A percentile compares a stretch with the other conserved stretches of the same genome.
phyloP scores from a whole-genome alignment of 306 rosid species.

The Vigna mungo region DNA sequence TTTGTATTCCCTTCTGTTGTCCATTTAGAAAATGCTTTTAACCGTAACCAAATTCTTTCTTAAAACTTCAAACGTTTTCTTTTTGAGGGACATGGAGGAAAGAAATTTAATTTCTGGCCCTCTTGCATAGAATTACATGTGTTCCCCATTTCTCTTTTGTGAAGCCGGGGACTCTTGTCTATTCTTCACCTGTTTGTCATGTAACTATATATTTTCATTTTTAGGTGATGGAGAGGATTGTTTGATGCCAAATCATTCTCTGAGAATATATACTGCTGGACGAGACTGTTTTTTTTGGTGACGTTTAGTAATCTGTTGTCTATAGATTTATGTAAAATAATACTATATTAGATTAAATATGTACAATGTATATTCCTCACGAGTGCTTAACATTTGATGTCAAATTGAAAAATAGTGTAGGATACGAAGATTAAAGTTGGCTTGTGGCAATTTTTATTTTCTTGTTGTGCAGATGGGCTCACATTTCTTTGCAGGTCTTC shows the following conservation, averaged over 20 bases:
- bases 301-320: neutral
- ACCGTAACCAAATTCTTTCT: neutral
- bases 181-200: neutral
- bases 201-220: conserved; percentile 3
- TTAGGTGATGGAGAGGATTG: neutral
- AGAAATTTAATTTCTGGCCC: neutral
- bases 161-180: conserved; percentile 7
- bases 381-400: neutral
- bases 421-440: conserved; percentile 19
- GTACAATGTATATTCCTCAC: neutral
- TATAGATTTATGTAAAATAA: neutral
- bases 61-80: neutral
- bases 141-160: neutral
- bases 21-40: neutral
- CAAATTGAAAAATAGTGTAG: neutral
- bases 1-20: conserved; percentile 1
- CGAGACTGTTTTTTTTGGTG: neutral
- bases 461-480: neutral
- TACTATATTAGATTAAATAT: neutral
- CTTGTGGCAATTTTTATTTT: conserved; percentile 1
- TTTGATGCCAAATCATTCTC: neutral
- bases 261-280: neutral
- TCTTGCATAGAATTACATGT: neutral
- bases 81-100: neutral
- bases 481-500: neutral